Percentiles rank a stretch among this genome's conserved stretches.
Evolutionary conservation across 768 basidiomycete species (phyloP).

Genomic region (Boletus sp.): DNA sequence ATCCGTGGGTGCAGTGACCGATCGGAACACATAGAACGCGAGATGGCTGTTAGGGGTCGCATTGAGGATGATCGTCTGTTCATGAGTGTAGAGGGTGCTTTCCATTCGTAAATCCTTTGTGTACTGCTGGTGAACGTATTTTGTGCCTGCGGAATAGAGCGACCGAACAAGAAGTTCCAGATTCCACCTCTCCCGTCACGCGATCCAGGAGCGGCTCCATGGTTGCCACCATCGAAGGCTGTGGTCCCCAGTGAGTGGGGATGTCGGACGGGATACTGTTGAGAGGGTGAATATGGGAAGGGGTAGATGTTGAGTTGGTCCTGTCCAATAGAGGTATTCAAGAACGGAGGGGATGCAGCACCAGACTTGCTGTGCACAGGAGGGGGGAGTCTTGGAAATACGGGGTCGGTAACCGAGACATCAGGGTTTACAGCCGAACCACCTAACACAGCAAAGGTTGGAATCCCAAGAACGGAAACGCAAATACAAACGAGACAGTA

Average conservation of each 20-base stretch:
- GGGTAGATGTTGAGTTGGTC: neutral
- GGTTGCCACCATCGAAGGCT: neutral
- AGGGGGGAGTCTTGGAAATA: neutral
- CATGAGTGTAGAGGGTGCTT: neutral
- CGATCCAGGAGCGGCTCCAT: neutral
- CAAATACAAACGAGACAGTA: neutral
- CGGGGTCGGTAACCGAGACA: neutral
- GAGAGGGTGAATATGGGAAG: neutral
- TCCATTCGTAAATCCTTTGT: too few species aligned
- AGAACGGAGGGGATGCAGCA: neutral
- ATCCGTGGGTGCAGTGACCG: constrained; percentile 51
- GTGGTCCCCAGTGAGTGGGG: neutral
- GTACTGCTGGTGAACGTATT: too few species aligned
- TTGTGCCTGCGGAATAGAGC: neutral
- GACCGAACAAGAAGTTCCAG: neutral
- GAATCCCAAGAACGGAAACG: neutral
- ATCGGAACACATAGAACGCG: constrained; percentile 45
- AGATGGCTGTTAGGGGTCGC: too few species aligned
- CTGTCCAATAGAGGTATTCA: neutral
- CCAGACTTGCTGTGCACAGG: neutral
- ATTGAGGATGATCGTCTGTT: too few species aligned
- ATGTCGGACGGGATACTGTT: neutral
- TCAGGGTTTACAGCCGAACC: neutral
- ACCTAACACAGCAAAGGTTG: neutral
- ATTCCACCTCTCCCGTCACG: neutral